A percentile compares a stretch with the other conserved stretches of the same genome.
phyloP scores from a whole-genome alignment of 1,139 yeast species.

The Lodderomyces metapsilosis region DNA sequence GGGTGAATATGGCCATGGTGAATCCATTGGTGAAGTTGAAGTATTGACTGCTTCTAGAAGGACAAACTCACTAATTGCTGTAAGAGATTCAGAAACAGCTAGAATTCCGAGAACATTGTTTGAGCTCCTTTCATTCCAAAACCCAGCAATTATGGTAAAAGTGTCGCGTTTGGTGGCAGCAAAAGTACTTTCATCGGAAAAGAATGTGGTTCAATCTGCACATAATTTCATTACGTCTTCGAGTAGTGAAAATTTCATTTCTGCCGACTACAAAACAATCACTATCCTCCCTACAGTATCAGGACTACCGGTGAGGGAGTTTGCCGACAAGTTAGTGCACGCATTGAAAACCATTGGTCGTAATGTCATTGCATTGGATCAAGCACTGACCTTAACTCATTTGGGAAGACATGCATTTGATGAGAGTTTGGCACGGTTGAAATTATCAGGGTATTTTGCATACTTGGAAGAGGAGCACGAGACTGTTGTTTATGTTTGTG shows the following conservation, averaged over 20 bases:
- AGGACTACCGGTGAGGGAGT: slow-evolving; percentile 82
- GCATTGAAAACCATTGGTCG: slow-evolving; percentile 75
- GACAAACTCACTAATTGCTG: slow-evolving; percentile 74
- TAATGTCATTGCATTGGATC: slow-evolving; percentile 74
- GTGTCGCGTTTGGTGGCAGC: slow-evolving; percentile 86
- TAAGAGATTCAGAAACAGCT: slow-evolving; percentile 91
- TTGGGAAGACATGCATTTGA: slow-evolving; percentile 93
- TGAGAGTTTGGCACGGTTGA: slow-evolving; percentile 71
- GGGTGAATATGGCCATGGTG: slow-evolving; percentile 92
- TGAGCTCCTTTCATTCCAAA: slow-evolving; percentile 77
- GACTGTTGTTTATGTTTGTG: slow-evolving; percentile 85
- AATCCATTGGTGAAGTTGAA: slow-evolving; percentile 92
- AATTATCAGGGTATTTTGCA: slow-evolving; percentile 85
- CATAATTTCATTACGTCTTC: slow-evolving; percentile 24
- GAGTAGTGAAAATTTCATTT: slow-evolving; percentile 27
- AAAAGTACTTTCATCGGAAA: slow-evolving; percentile 43
- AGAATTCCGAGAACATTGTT: slow-evolving; percentile 87
- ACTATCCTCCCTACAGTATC: slow-evolving; percentile 77
- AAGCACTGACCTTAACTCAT: slow-evolving; percentile 74
- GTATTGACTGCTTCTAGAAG: slow-evolving; percentile 83
- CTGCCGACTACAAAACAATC: slow-evolving; percentile 69
- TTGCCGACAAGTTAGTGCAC: slow-evolving; percentile 68
- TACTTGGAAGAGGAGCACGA: slow-evolving; percentile 88
- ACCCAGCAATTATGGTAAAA: slow-evolving; percentile 88
- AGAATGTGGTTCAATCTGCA: slow-evolving; percentile 10